Evolutionary conservation across 2,329 filamentous ascomycete species (phyloP).

Genomic region (Alternaria panax): DNA sequence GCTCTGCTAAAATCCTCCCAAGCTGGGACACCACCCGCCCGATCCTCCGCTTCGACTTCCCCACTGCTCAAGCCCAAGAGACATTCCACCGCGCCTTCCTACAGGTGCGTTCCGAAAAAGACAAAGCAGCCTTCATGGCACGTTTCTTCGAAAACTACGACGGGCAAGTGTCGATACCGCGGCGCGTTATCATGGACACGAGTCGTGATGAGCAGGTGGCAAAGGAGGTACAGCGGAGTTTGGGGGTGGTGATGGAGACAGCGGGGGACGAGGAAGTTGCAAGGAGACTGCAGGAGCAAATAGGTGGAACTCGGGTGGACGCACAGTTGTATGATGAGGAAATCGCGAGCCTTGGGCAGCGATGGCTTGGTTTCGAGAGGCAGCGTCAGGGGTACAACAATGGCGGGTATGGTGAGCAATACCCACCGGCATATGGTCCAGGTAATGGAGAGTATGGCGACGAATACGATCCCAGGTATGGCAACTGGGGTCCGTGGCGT

Average conservation of each 20-base stretch:
- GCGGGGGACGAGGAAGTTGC: background rate
- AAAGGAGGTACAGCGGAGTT: background rate
- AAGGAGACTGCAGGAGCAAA: background rate
- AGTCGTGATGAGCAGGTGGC: background rate
- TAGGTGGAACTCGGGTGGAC: background rate
- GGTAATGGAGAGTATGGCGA: background rate
- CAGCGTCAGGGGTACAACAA: background rate
- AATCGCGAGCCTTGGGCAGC: background rate
- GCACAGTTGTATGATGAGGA: background rate
- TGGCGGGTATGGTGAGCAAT: background rate
- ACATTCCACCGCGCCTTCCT: conserved; percentile 5
- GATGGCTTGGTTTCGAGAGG: background rate
- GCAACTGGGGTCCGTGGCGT: background rate
- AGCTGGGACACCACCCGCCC: background rate
- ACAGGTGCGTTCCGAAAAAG: background rate
- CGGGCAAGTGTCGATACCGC: background rate
- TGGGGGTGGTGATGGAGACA: background rate
- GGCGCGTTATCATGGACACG: background rate
- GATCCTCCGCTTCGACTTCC: conserved; percentile 6
- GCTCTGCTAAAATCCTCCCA: background rate
- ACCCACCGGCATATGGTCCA: background rate
- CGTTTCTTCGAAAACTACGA: conserved; percentile 3
- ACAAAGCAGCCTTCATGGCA: background rate
- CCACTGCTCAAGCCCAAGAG: background rate
- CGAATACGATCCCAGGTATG: background rate